These are phyloP conservation scores for Tagetes patula DNA, from an alignment of 129 eudicot species.

Conservation along the genomic window DNA sequence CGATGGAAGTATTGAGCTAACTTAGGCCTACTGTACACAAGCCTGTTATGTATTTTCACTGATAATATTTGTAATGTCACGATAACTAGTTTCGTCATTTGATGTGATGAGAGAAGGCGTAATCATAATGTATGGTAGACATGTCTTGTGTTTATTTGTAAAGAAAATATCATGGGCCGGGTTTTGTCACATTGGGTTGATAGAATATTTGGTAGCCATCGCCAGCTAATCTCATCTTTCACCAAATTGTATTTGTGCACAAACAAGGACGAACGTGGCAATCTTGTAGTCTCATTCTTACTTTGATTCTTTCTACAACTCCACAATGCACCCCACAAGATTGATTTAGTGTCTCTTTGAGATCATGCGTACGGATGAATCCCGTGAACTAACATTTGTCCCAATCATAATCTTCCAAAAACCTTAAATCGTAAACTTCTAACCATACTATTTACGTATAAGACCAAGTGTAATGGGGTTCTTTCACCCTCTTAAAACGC, in stretches of 20 bases:
- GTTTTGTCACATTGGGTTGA: slow-evolving; percentile 28
- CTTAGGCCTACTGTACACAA: too few relatives aligned
- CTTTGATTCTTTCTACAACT: slow-evolving; percentile 18
- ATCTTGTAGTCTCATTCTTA: slow-evolving; percentile 33
- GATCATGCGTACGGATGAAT: slow-evolving; percentile 26
- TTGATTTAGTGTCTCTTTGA: slow-evolving; percentile 23
- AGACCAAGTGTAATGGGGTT: too few relatives aligned
- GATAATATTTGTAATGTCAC: not conserved
- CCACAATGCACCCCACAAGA: slow-evolving; percentile 22
- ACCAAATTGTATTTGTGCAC: slow-evolving; percentile 39
- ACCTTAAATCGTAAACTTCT: too few relatives aligned
- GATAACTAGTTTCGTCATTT: not conserved
- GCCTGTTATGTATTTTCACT: too few relatives aligned
- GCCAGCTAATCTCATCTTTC: slow-evolving; percentile 32
- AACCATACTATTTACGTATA: too few relatives aligned
- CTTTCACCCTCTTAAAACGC: too few relatives aligned
- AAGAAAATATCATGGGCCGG: slow-evolving; percentile 21
- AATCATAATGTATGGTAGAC: not conserved
- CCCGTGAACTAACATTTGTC: slow-evolving; percentile 27
- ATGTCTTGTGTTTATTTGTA: not conserved
- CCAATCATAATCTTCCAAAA: not conserved
- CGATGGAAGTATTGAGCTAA: too few relatives aligned
- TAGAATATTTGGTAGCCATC: slow-evolving; percentile 27
- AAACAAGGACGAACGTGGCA: slow-evolving; percentile 43
- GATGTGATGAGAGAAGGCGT: not conserved